Evolutionary conservation across 768 basidiomycete genomes (phyloP), one percentile per base, ranked within the genome.

Genomic region (Lentinula lateritia): DNA sequence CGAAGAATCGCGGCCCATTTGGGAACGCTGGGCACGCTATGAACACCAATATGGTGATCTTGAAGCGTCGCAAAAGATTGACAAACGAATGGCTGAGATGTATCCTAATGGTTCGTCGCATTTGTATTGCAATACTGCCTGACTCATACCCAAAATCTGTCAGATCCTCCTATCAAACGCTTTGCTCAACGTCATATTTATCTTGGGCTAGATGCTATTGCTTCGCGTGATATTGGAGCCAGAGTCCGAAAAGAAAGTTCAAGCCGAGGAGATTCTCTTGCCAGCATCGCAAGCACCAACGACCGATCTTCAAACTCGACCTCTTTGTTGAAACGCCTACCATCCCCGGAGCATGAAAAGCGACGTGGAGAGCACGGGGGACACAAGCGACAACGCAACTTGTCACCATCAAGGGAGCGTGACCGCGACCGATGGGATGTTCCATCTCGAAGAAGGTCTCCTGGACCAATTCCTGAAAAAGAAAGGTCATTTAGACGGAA

Each of bases 1-100:
- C 7, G 90, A 92, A 50, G 84, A 85, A 45, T 92, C 93, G 15
- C 80, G 91, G 39, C 88, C 90, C 0, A 80, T 98, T 16, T 99
- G 95, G 95, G 94, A 97, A 69, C 85, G 92, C 48, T 98, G 95
- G 97, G 88, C 94, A 4, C 82, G 89, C 60, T 96, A 96, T 75
- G 93, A 97, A 72, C 98, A 95, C 74, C 89, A 92, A 68, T 98
- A 91, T 68, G 93, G 93, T n/a, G 93, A 95, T 73, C 78, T 95
- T 39, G 87, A 91, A 46, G 89, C 92, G 1, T 85, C 92, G 2
- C 86, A 91, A 66, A 93, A 95, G 73, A 83, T 98, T 52, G 95
- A 97, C 72, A 87, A 87, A 63, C 85, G 97, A 7, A 90, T 98
- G 67, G 79, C 88, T 0, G 95, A 98, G 62, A 85, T 87, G 0